A percentile compares a stretch with the other conserved stretches of the same genome.
These are phyloP conservation scores for Periconia digitata DNA, from an alignment of 2,329 filamentous ascomycete genomes.

Conservation along the genomic window DNA sequence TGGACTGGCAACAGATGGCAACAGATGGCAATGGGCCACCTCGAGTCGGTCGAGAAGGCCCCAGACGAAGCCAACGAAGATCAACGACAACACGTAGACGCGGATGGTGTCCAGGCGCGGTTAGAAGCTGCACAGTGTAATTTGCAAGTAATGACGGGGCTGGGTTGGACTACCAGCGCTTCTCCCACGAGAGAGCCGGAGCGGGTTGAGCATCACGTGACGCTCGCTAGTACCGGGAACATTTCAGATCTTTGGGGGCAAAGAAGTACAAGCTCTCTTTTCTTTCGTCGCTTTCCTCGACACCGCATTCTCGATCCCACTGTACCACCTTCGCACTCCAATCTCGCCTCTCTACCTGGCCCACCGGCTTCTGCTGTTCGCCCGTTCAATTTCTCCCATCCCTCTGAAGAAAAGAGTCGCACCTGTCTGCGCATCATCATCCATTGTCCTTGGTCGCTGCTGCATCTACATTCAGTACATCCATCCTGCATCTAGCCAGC, in stretches of 20 bases:
- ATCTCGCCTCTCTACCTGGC: neutral
- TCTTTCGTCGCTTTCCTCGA: neutral
- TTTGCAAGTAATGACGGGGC: no score
- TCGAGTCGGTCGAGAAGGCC: no score
- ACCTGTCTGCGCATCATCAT: slow-evolving; percentile 6
- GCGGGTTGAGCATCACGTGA: neutral
- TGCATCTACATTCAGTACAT: slow-evolving; percentile 8
- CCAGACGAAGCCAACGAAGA: no score
- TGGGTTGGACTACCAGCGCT: no score
- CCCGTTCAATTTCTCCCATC: slow-evolving; percentile 9
- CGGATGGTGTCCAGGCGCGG: no score
- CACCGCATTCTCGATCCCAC: neutral
- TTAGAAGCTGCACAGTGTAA: no score
- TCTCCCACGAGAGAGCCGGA: neutral
- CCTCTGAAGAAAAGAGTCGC: neutral
- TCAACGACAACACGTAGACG: no score
- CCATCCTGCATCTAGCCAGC: neutral
- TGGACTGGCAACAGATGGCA: no score
- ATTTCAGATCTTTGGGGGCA: neutral
- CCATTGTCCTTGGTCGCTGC: slow-evolving; percentile 15
- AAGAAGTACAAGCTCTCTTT: neutral
- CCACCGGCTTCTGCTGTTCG: neutral
- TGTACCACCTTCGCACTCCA: no score
- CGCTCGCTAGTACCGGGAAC: neutral
- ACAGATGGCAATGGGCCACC: no score